Evolutionary conservation across 1,139 yeast species (phyloP).

Genomic region (Hansenula sp.): DNA sequence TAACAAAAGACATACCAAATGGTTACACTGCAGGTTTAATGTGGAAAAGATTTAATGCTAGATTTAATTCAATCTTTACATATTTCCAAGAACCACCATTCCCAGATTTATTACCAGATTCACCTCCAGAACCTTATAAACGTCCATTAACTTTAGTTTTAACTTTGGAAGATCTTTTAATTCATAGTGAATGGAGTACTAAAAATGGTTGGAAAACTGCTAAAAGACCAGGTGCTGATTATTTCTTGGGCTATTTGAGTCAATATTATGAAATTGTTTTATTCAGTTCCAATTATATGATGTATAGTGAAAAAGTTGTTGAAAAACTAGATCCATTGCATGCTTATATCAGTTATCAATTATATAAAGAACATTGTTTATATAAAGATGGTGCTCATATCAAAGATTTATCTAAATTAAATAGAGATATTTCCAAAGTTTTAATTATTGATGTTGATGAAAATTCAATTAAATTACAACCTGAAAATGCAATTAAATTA

Average conservation of each 20-base stretch:
- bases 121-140: conserved; percentile 89
- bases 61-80: conserved; percentile 72
- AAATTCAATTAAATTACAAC: conserved; percentile 75
- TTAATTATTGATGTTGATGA: conserved; percentile 75
- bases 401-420: conserved; percentile 81
- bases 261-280: conserved; percentile 95
- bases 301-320: conserved; percentile 80
- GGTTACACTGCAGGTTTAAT: conserved; percentile 69
- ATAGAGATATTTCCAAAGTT: conserved; percentile 84
- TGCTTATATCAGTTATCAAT: conserved; percentile 81
- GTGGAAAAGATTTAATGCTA: conserved; percentile 62
- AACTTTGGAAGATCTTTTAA: conserved; percentile 82
- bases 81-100: conserved; percentile 93
- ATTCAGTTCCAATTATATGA: conserved; percentile 80
- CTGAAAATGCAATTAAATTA: conserved; percentile 84
- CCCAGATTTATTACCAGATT: conserved; percentile 87
- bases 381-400: conserved; percentile 82
- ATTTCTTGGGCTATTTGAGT: conserved; percentile 89
- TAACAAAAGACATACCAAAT: conserved; percentile 47
- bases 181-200: conserved; percentile 90
- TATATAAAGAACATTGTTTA: conserved; percentile 83
- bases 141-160: conserved; percentile 89
- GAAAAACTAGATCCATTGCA: conserved; percentile 90
- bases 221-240: conserved; percentile 97
- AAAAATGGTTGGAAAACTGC: conserved; percentile 98